Base-by-base conservation (phyloP, 495 filamentous ascomycete species). In the Lophiostoma macrostomum region DNA sequence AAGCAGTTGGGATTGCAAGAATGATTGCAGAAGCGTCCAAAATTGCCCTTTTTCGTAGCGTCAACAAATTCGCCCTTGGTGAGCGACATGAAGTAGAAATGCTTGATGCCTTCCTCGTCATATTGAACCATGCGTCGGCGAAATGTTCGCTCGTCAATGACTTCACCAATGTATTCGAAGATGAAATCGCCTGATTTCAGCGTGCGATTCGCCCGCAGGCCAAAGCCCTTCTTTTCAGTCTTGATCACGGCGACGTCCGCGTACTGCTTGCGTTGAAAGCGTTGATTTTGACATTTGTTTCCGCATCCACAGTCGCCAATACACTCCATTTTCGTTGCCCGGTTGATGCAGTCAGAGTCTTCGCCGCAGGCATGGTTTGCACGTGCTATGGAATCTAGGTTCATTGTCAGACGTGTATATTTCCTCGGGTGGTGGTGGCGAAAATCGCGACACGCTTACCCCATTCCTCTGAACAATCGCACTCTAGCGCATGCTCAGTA, bases 71-170 rank as follows among this genome's bases (percentile, higher is more conserved):
- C 91, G 59, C 83, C 87, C 70, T 94, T 94, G 66, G 81, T 91
- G 49, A 99, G 83, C 30, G 94, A 97, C 93, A 99, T 99, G 72
- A 99, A 99, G 70, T 99, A 99, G 67, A 99, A 99, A 70, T 99
- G 93, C 66, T 90, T 93, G 75, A 99, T 96, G 27, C 90, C 91
- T 65, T 96, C 89, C 48, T 90, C 81, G 63, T 93, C 88, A 67
- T 99, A 99, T 55, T 91, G 85, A 14, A 85, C 73, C 82, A 90
- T 96, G 47, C 93, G 87, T 52, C 80, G 80, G 41, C 88, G 86
- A 64, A 97, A 99, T 31, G 83, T 84, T 12, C 74, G 69, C 69
- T 99, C 94, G 63, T 91, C 89, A 70, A 99, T 96, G 50, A 99
- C 93, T 71, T 99, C 93, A 58, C 93, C 93, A 57, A 99, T 89